A percentile compares a stretch with the other conserved stretches of the same genome.
Conservation (phyloP, 306 rosid genomes). For the Vicia villosa region DNA sequence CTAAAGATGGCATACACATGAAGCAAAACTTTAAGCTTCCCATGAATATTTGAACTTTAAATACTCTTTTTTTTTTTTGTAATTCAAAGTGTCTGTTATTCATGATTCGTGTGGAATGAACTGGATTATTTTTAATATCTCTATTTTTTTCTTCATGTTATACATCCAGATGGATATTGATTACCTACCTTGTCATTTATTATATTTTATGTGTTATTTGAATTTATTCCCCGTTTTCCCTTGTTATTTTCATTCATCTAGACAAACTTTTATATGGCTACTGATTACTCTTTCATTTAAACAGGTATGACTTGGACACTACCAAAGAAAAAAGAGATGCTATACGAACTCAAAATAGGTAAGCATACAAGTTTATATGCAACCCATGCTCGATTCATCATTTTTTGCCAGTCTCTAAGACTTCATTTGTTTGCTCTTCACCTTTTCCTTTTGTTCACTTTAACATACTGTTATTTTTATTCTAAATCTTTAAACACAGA, state of each 20-base stretch:
- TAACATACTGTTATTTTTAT: conserved; percentile 29
- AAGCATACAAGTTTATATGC: conserved; percentile 18
- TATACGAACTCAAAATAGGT: conserved; percentile 76
- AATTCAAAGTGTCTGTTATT: not conserved
- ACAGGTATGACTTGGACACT: conserved; percentile 88
- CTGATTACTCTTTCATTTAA: conserved; percentile 39
- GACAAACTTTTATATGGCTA: conserved; percentile 29
- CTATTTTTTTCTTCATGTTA: conserved; percentile 30
- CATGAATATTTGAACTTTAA: conserved; percentile 5
- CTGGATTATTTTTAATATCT: not conserved
- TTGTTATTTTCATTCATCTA: conserved; percentile 2
- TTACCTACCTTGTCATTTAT: conserved; percentile 11
- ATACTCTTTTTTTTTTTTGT: conserved; percentile 15
- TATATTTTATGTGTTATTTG: conserved; percentile 12
- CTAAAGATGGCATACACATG: not conserved
- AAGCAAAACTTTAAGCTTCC: conserved; percentile 20
- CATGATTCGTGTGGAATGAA: conserved; percentile 9
- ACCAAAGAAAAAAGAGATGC: conserved; percentile 79
- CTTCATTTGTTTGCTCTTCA: conserved; percentile 16
- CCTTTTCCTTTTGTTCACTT: conserved; percentile 21
- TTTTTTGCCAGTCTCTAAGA: conserved; percentile 7
- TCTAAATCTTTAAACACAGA: conserved; percentile 56
- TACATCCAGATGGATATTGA: conserved; percentile 12
- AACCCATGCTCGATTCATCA: conserved; percentile 28
- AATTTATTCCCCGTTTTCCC: not conserved